Conservation (phyloP, 305 asterid genomes). For the Fraxinus velutina region DNA sequence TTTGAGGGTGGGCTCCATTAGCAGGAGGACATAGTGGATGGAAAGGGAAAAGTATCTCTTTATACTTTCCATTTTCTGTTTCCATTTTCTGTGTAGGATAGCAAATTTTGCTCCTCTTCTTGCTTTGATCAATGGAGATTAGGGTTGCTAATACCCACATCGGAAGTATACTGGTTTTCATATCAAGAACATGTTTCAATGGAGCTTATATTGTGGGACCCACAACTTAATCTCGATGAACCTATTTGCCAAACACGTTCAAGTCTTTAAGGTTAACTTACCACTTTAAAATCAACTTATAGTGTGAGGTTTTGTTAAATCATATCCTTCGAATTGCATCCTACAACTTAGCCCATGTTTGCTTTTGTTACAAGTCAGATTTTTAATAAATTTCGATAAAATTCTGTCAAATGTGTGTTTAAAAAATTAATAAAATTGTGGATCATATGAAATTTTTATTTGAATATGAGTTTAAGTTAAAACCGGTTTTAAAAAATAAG, state of each 20-base stretch:
- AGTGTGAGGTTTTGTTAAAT: background rate
- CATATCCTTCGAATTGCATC: background rate
- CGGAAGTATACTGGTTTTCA: background rate
- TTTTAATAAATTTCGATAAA: background rate
- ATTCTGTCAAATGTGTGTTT: too few species aligned
- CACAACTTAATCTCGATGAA: too few species aligned
- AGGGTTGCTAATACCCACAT: background rate
- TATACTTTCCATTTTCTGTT: background rate
- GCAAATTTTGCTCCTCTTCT: background rate
- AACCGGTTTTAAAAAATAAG: too few species aligned
- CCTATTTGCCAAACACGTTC: background rate
- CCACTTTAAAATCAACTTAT: background rate
- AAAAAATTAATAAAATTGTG: too few species aligned
- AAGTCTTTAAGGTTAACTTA: background rate
- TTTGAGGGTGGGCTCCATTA: background rate
- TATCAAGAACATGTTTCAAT: background rate
- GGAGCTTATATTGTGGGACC: background rate
- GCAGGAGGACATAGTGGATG: background rate
- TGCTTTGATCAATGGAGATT: background rate
- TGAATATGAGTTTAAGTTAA: too few species aligned
- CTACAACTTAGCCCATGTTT: background rate
- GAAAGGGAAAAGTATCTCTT: background rate
- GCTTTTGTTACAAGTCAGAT: background rate
- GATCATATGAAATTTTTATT: too few species aligned
- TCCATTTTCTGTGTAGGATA: background rate